Evolutionary conservation across 2,329 filamentous ascomycete genomes (phyloP), one percentile per base, ranked within the genome.

Genomic region (Apiospora saccharicola): DNA sequence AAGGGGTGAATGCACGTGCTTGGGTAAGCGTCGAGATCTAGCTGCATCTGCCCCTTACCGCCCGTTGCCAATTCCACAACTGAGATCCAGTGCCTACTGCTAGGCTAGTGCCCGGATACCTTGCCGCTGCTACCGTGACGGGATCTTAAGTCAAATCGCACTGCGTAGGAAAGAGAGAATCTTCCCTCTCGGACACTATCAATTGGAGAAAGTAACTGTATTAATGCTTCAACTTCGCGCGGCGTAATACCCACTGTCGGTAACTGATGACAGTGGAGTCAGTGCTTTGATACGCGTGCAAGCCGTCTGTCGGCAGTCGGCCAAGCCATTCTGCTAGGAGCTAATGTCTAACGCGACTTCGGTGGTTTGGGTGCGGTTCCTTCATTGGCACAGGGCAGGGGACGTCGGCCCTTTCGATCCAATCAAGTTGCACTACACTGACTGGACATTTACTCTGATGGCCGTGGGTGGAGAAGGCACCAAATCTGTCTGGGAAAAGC

Each of bases 301-400:
- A 8, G 8, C 30, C 10, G 14, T 37, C 6, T 19, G 51, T 19
- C 51, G 26, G 51, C 26, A 19, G 26, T 19, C 26, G 16, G 26
- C 26, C 26, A 34, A 57, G 51, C 26, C 24, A 34, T 3, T 26
- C 51, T 16, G 3, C 16, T 61, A 22, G 1, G 5, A 34, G 53
- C 53, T 61, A 61, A 22, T 37, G 53, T 61, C 16, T 61, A 34
- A 61, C 37, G 53, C 53, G 53, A 61, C 53, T 22, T 61, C 8
- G 53, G 26, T 61, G 53, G 53, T 61, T 61, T 61, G 53, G 26
- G 34, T 61, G 30, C 30, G 10, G 4, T 22, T 34, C 53, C 53
- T 61, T 61, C 26, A 61, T 61, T 34, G 26, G 53, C 22, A 30
- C 57, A 22, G 16, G 6, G 13, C 13, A 16, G 51, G 24, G 26